Evolutionary conservation across 805 yeast genomes (phyloP), one percentile per base, ranked within the genome.

Genomic region (Zygotorulaspora florentina): DNA sequence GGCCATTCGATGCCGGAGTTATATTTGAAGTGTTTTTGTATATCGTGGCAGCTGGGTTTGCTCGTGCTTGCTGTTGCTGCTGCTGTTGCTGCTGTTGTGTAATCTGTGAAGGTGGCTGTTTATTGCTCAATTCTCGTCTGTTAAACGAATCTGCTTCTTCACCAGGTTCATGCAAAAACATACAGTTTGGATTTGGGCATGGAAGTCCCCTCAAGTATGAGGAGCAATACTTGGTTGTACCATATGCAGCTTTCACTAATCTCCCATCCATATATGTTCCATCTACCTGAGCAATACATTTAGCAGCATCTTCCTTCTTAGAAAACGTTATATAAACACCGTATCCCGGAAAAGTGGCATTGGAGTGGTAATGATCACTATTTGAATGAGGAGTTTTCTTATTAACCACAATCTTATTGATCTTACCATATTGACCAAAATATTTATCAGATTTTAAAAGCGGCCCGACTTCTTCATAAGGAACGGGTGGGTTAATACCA

Each of bases 121-220:
- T 46, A 47, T 58, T 55, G 40, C 64, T 65, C 40, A 66, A 57
- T 56, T 71, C 76, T 40, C 64, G 58, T 66, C 96, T 81, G 23
- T 96, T 87, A 69, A 87, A 91, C 9, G 96, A 85, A 59, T 93
- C 99, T 1, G 98, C 98, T 66, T 93, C 99, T 72, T 93, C 99
- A 48, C 99, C 99, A 6, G 99, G 99, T 68, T 93, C 99, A 66
- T 93, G 99, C 59, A 93, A 75, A 61, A 93, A 93, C 99, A 93
- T 93, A 75, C 99, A 93, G 62, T 89, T 88, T 51, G 98, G 98
- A 68, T 93, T 93, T 48, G 96, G 99, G 70, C 99, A 93, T 8
- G 93, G 84, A 64, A 87, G 95, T 30, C 96, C 97, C 56, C 97
- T 77, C 53, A 93, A 71, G 63, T 93, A 93, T 2, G 96, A 85